Percentiles rank a stretch among this genome's conserved stretches.
phyloP scores from a whole-genome alignment of 306 rosid genomes.

The Cicer pinnatifidum region DNA sequence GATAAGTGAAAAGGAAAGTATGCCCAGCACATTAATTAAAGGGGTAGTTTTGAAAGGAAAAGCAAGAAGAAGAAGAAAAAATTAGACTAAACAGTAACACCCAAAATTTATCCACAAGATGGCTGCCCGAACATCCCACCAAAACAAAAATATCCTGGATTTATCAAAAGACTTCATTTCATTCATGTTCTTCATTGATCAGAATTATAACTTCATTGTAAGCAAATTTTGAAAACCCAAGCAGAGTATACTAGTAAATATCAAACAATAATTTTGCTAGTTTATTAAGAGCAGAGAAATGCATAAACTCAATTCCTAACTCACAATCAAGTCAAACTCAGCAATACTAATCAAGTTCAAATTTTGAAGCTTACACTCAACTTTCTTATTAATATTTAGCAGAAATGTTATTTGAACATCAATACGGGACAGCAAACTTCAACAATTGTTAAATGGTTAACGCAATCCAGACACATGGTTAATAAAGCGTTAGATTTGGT shows the following conservation, averaged over 20 bases:
- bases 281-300: not conserved
- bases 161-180: too few species aligned
- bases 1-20: not conserved
- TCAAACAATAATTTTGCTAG: too few species aligned
- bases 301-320: not conserved
- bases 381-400: not conserved
- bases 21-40: slow-evolving; percentile 6
- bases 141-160: not conserved
- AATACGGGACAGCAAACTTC: too few species aligned
- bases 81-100: not conserved
- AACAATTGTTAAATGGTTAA: too few species aligned
- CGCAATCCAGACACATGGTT: too few species aligned
- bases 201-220: too few species aligned
- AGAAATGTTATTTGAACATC: too few species aligned
- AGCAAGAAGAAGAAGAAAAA: not conserved
- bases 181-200: too few species aligned
- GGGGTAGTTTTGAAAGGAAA: not conserved
- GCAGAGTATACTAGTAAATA: too few species aligned
- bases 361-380: not conserved
- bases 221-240: too few species aligned
- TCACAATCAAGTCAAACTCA: not conserved
- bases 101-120: not conserved
- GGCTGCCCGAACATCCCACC: not conserved
- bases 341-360: not conserved
- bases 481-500: too few species aligned